phyloP scores from a whole-genome alignment of 169 alveolate genomes.

The Eimeria maxima region DNA sequence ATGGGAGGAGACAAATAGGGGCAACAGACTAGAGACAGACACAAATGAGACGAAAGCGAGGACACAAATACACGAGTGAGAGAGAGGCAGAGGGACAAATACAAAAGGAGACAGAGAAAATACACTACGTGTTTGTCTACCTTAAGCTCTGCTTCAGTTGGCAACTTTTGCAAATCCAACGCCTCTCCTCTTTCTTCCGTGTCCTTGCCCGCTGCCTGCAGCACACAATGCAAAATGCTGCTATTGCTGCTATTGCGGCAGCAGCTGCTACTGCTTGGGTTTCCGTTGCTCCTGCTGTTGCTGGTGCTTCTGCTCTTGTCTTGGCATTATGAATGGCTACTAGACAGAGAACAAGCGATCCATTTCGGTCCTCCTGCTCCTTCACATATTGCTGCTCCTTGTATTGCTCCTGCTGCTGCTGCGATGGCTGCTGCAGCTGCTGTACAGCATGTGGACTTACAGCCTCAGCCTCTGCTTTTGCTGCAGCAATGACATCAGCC shows the following conservation, averaged over 20 bases:
- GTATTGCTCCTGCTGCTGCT: background rate
- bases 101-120: slow-evolving; percentile 18
- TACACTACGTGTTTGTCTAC: background rate
- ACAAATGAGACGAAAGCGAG: no score
- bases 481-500: slow-evolving; percentile 29
- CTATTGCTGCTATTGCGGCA: background rate
- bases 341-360: background rate
- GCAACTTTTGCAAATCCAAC: background rate
- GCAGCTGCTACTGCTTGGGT: background rate
- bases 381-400: slow-evolving; percentile 46
- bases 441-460: background rate
- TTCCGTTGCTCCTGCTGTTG: background rate
- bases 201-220: background rate
- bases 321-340: background rate
- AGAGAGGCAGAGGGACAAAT: slow-evolving; percentile 1
- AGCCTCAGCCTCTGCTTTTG: background rate
- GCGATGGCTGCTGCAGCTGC: slow-evolving; percentile 65
- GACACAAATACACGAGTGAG: background rate
- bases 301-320: background rate
- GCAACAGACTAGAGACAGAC: no score
- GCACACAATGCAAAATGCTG: slow-evolving; percentile 4
- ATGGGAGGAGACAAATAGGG: background rate
- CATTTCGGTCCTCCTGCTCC: slow-evolving; percentile 9
- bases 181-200: slow-evolving; percentile 5
- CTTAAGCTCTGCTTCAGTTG: background rate